Evolutionary conservation across 2,329 filamentous ascomycete species (phyloP).

Genomic region (Pseudogymnoascus sp.): DNA sequence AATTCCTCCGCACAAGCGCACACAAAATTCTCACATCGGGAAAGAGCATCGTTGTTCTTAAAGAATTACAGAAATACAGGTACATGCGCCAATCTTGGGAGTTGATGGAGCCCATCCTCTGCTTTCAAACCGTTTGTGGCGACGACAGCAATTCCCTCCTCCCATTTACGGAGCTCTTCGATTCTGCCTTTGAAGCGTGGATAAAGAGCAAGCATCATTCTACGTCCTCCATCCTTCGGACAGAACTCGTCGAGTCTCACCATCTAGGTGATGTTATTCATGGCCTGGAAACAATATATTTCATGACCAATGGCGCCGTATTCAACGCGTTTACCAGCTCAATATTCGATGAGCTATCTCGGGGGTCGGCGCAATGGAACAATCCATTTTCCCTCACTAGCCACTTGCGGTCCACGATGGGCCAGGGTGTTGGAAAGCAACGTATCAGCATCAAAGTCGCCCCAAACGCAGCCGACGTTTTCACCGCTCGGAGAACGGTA

Average conservation of each 20-base stretch:
- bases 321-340: constrained; percentile 57
- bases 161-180: constrained; percentile 69
- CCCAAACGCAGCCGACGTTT: constrained; percentile 33
- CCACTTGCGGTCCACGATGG: constrained; percentile 64
- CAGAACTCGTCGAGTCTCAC: constrained; percentile 59
- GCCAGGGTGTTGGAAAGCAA: constrained; percentile 45
- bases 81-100: constrained; percentile 26
- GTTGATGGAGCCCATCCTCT: constrained; percentile 39
- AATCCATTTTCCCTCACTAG: constrained; percentile 77
- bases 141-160: constrained; percentile 38
- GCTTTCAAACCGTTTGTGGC: constrained; percentile 49
- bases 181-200: constrained; percentile 63
- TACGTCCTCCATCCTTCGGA: constrained; percentile 57
- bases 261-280: constrained; percentile 57
- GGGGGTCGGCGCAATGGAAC: constrained; percentile 54
- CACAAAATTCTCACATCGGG: constrained; percentile 75
- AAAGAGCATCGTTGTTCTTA: constrained; percentile 81
- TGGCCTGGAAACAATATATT: constrained; percentile 63
- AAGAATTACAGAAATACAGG: constrained; percentile 52
- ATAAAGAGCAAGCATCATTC: constrained; percentile 65
- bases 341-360: constrained; percentile 69
- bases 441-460: constrained; percentile 52
- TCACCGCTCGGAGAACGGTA: constrained; percentile 48
- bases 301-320: constrained; percentile 65
- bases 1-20: constrained; percentile 62